Percentiles rank a stretch among this genome's conserved stretches.
Evolutionary conservation across 2,329 filamentous ascomycete genomes (phyloP).

Genomic region (Endoconidiophora polonica): DNA sequence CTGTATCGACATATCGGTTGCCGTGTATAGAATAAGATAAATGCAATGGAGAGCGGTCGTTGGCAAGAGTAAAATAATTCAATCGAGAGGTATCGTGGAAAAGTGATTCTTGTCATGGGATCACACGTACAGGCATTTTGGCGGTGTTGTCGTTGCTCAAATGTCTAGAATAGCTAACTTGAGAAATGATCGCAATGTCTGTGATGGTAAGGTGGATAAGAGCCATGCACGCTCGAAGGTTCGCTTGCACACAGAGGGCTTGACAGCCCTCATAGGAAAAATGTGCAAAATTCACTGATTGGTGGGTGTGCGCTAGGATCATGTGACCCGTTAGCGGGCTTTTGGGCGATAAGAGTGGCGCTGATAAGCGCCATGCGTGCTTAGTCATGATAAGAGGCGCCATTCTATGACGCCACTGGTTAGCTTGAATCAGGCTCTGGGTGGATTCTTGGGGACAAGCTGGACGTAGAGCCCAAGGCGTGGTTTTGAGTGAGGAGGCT

Average conservation of each 20-base stretch:
- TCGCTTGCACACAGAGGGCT: constrained; percentile 10
- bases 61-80: constrained; percentile 3
- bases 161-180: constrained; percentile 13
- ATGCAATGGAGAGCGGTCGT: not conserved
- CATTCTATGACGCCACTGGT: constrained; percentile 7
- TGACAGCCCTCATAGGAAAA: constrained; percentile 11
- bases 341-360: constrained; percentile 4
- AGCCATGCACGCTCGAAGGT: constrained; percentile 9
- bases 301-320: constrained; percentile 1
- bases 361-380: not conserved
- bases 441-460: constrained; percentile 2
- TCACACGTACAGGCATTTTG: constrained; percentile 14
- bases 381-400: constrained; percentile 1
- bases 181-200: constrained; percentile 9
- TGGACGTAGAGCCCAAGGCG: constrained; percentile 4
- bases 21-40: not conserved
- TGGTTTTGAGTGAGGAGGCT: constrained; percentile 5
- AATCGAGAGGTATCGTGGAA: constrained; percentile 10
- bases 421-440: not conserved
- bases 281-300: constrained; percentile 13
- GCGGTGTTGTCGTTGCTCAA: constrained; percentile 13
- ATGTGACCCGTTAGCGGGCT: constrained; percentile 1
- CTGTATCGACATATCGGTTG: not conserved
- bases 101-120: constrained; percentile 1
- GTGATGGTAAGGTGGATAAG: constrained; percentile 12